A percentile compares a stretch with the other conserved stretches of the same genome.
phyloP scores from a whole-genome alignment of 495 filamentous ascomycete species.

The Trichoderma asperelloides region DNA sequence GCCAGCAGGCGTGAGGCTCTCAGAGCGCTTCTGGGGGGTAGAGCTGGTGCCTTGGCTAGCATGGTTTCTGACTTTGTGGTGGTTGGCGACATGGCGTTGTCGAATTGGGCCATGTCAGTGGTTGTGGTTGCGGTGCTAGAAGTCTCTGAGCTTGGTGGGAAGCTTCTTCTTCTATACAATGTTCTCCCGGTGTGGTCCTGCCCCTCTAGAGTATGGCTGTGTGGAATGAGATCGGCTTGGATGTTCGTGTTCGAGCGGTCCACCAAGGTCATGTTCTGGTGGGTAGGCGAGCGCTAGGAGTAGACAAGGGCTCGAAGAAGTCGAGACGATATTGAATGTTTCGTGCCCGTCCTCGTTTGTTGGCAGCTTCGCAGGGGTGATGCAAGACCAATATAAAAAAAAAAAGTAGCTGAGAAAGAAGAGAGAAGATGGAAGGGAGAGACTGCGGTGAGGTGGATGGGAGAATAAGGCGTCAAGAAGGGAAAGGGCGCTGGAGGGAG shows the following conservation, averaged over 20 bases:
- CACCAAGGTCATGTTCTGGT: background rate
- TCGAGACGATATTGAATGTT: background rate
- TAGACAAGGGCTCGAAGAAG: background rate
- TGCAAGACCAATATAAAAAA: background rate
- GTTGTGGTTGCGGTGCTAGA: background rate
- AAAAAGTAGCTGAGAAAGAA: background rate
- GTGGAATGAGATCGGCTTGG: background rate
- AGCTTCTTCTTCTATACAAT: background rate
- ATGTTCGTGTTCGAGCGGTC: background rate
- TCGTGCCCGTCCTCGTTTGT: background rate
- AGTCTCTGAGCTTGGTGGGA: background rate
- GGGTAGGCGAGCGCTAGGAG: background rate
- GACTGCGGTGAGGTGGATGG: background rate
- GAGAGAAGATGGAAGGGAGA: background rate
- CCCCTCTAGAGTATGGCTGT: background rate
- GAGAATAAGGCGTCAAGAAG: background rate
- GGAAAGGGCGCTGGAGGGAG: background rate
- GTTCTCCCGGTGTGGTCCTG: background rate
- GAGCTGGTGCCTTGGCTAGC: conserved; percentile 3
- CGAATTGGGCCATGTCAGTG: background rate
- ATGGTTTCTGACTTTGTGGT: background rate
- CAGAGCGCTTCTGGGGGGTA: conserved; percentile 37
- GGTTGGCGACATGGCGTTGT: background rate
- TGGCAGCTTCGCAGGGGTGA: background rate
- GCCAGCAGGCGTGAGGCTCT: conserved; percentile 33